These are phyloP conservation scores for Thielaviopsis cerberus DNA, from an alignment of 2,329 filamentous ascomycete genomes.

Conservation along the genomic window DNA sequence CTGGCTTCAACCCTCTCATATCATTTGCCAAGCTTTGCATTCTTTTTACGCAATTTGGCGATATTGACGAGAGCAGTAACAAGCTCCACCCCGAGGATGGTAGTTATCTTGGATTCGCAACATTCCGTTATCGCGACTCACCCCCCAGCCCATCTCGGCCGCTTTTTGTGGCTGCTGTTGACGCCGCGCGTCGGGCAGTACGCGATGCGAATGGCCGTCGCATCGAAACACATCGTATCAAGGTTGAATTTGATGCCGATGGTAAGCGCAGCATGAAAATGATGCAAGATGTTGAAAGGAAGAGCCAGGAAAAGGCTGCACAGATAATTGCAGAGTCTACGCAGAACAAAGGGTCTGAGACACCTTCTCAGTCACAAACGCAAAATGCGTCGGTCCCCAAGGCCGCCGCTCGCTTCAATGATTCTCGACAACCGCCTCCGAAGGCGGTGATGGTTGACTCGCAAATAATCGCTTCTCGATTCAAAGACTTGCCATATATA, in stretches of 20 bases:
- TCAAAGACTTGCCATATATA: constrained; percentile 70
- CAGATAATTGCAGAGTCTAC: constrained; percentile 11
- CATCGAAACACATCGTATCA: constrained; percentile 59
- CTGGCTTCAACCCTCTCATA: constrained; percentile 84
- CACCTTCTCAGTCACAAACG: constrained; percentile 13
- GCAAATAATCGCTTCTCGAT: constrained; percentile 45
- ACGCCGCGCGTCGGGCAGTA: constrained; percentile 66
- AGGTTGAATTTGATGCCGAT: constrained; percentile 77
- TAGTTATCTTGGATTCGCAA: constrained; percentile 82
- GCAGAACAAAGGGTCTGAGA: constrained; percentile 13
- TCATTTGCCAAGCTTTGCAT: constrained; percentile 59
- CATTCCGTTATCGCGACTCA: constrained; percentile 70
- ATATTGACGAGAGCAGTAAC: constrained; percentile 79
- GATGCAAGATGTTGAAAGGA: constrained; percentile 55
- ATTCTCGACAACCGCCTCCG: constrained; percentile 50
- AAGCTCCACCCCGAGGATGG: constrained; percentile 90
- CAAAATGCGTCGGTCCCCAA: constrained; percentile 56
- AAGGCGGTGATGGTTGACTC: constrained; percentile 41
- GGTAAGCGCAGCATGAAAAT: constrained; percentile 64
- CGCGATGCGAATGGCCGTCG: constrained; percentile 59
- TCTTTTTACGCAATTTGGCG: constrained; percentile 63
- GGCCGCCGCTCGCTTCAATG: constrained; percentile 41
- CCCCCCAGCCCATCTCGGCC: constrained; percentile 29
- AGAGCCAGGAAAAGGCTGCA: constrained; percentile 37
- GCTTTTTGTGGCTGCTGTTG: constrained; percentile 46